Evolutionary conservation across 2,329 filamentous ascomycete genomes (phyloP).

Genomic region (Botrytis porri): DNA sequence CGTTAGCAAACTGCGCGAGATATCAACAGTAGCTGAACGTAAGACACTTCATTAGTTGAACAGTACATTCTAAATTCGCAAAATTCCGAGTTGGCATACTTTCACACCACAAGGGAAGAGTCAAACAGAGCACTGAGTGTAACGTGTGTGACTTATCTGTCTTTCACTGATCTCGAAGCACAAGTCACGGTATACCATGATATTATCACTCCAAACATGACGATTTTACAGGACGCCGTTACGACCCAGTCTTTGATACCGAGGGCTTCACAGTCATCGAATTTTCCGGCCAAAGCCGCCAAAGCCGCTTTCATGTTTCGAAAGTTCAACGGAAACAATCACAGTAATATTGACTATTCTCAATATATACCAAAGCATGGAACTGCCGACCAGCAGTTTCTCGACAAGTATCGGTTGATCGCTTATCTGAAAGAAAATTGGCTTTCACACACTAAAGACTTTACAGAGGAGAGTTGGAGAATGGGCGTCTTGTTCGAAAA

Average conservation of each 20-base stretch:
- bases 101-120: not conserved
- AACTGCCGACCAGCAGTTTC: rapidly evolving
- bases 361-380: rapidly evolving
- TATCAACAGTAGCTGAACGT: not conserved
- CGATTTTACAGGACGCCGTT: not conserved
- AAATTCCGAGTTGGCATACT: not conserved
- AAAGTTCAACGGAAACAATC: rapidly evolving
- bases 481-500: not conserved
- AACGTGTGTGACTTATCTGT: not conserved
- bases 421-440: not conserved
- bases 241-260: not conserved
- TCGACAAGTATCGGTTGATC: not conserved
- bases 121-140: not conserved
- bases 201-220: not conserved
- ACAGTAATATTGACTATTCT: not conserved
- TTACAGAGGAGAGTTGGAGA: not conserved
- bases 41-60: not conserved
- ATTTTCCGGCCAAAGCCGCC: rapidly evolving
- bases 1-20: rapidly evolving
- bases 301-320: not conserved
- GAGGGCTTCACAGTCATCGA: not conserved
- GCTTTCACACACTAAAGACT: not conserved
- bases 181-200: not conserved
- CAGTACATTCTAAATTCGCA: not conserved
- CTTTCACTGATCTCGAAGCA: not conserved